These are phyloP conservation scores for Aspergillus neoniger DNA, from an alignment of 2,329 filamentous ascomycete species.

Conservation along the genomic window DNA sequence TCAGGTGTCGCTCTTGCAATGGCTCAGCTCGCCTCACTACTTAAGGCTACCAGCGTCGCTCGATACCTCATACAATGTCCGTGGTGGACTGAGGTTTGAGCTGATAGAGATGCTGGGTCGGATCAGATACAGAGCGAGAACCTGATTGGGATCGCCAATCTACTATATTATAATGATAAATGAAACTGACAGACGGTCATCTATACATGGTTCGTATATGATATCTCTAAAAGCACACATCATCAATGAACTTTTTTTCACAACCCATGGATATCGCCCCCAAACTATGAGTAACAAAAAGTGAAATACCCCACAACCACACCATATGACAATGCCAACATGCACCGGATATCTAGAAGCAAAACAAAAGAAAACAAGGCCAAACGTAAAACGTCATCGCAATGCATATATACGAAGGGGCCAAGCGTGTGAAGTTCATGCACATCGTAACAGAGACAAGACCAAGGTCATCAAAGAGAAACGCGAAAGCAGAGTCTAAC, in stretches of 20 bases:
- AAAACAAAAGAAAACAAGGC: conserved; percentile 14
- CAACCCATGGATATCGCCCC: neutral
- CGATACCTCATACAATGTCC: neutral
- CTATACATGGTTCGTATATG: neutral
- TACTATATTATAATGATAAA: neutral
- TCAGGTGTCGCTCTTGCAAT: neutral
- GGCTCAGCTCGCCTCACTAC: neutral
- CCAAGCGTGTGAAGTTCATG: conserved; percentile 21
- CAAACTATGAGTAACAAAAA: neutral
- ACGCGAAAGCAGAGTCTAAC: conserved; percentile 2
- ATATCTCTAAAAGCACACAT: neutral
- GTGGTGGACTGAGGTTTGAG: neutral
- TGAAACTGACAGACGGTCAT: neutral
- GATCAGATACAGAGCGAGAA: neutral
- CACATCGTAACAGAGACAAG: conserved; percentile 26
- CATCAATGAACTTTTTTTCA: neutral
- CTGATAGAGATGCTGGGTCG: neutral
- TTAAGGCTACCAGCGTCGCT: neutral
- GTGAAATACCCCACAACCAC: conserved; percentile 1
- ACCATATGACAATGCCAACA: conserved; percentile 11
- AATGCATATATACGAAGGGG: conserved; percentile 10
- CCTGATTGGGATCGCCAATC: neutral
- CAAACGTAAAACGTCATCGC: conserved; percentile 7
- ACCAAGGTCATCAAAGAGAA: conserved; percentile 23
- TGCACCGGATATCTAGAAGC: conserved; percentile 27